Evolutionary conservation across 805 yeast genomes (phyloP), one percentile per base, ranked within the genome.

Genomic region (Cyberlindnera mycetangii): DNA sequence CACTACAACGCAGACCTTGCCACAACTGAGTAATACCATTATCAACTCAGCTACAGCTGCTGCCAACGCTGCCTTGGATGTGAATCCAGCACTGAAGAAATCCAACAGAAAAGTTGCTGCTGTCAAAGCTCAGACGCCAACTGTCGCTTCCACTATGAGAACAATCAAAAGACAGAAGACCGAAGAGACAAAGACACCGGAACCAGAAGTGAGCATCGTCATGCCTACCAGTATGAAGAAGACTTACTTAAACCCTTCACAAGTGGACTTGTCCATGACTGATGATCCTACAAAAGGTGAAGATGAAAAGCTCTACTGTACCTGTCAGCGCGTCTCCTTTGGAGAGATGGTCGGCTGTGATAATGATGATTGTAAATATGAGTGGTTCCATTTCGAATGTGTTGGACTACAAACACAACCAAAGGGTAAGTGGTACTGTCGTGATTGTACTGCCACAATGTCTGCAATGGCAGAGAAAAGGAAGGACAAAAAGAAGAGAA

Each of bases 331-430:
- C 54, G 95, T 86, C 0, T 89, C 97, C 0, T 88, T 84, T 66
- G 99, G 99, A 19, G 88, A 83, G 56, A 92, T 92, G 99, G 88
- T 92, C 53, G 97, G 93, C 0, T 92, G 99, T 67, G 99, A 92
- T 61, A 86, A 89, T 51, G 85, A 84, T 19, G 81, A 84, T 55
- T 93, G 99, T 70, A 79, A 81, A 59, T 81, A 74, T 52, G 97
- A 89, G 62, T 92, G 98, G 98, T 92, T 92, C 68, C 99, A 93
- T 65, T 92, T 90, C 74, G 84, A 82, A 44, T 93, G 99, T 70
- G 97, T 92, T 33, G 96, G 96, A 1, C 70, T 92, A 48, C 82
- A 81, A 16, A 83, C 81, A 41, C 96, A 95, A 5, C 98, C 98
- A 3, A 80, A 81, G 58, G 96, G 93, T 16, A 84, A 85, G 38